Conservation (phyloP, 148 eudicot species). For the Limonium bicolor region DNA sequence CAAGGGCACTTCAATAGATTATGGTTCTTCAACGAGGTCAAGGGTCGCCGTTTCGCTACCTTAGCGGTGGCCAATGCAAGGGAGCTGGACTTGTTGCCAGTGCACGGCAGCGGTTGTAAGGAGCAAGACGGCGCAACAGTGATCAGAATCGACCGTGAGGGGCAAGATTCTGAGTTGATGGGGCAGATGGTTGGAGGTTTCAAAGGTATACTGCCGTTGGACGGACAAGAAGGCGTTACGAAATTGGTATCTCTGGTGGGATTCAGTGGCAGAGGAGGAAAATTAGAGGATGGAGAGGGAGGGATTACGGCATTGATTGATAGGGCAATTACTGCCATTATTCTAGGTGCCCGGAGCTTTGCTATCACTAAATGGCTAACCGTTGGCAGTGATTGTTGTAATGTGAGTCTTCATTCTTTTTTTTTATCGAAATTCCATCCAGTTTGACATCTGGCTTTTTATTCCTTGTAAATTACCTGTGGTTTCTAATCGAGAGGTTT, state of each 20-base stretch:
- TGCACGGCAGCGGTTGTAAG: constrained; percentile 27
- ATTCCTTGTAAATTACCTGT: too few species aligned
- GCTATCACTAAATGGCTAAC: constrained; percentile 86
- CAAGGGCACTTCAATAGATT: not conserved
- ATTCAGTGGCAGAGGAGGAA: constrained; percentile 9
- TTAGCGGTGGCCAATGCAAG: constrained; percentile 23
- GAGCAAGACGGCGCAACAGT: constrained; percentile 21
- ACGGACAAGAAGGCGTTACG: constrained; percentile 31
- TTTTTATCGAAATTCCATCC: too few species aligned
- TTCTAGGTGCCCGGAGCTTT: constrained; percentile 73
- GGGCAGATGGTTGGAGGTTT: constrained; percentile 54
- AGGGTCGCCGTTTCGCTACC: constrained; percentile 9
- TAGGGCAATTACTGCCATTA: constrained; percentile 82
- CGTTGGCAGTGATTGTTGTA: constrained; percentile 90
- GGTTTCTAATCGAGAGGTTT: too few species aligned
- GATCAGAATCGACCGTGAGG: constrained; percentile 17
- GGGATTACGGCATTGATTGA: constrained; percentile 38
- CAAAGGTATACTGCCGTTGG: constrained; percentile 47
- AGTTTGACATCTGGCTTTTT: too few species aligned
- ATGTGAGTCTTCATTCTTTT: constrained; percentile 57
- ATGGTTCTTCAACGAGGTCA: not conserved
- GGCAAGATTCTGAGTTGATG: not conserved
- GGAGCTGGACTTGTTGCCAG: constrained; percentile 29
- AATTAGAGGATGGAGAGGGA: constrained; percentile 16
- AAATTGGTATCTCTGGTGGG: constrained; percentile 7